Evolutionary conservation across 2,329 filamentous ascomycete genomes (phyloP), one percentile per base, ranked within the genome.

Genomic region (Sclerotiophoma versabilis): DNA sequence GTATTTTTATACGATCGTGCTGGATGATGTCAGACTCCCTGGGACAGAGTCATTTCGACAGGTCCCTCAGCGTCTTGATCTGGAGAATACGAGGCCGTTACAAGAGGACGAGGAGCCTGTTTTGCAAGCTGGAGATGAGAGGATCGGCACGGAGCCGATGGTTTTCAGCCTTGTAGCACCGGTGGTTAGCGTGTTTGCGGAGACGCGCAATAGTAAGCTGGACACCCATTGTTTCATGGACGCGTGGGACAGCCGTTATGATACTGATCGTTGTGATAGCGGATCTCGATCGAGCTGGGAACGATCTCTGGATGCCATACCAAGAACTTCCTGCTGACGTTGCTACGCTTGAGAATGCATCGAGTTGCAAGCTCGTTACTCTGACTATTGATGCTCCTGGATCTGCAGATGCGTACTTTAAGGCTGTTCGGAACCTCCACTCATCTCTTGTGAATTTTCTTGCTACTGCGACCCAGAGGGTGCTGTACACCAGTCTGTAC

Each of bases 41-140:
- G 23, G n/a, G 8, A 38, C 50, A 17, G 6, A 43, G 5, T 5
- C n/a, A 0, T 59, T 57, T 14, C 32, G 32, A 20, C 32, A 32
- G 2, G n/a, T 46, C 14, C 23, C 33, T 10, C 32, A 52, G 20
- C 49, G 38, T 2, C 20, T 61, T 19, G 56, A 61, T 29, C 30
- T 61, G 3, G 58, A 59, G 41, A 56, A 51, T 12, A 54, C 51
- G 11, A 33, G 58, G 19, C 30, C 14, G 10, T 15, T 59, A 25
- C 14, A n/a, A 3, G 41, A 51, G 5, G 55, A 45, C 2, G 56
- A 56, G 30, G 49, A 45, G 26, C 20, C 51, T 14, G 51, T 58
- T 14, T 14, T 49, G 2, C n/a, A 9, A 19, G 5, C 20, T 7
- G 34, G 41, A 1, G 41, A 55, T 33, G n/a, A 22, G 3, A 46